Conservation (phyloP, 306 rosid genomes). For the Echinosophora koreensis region DNA sequence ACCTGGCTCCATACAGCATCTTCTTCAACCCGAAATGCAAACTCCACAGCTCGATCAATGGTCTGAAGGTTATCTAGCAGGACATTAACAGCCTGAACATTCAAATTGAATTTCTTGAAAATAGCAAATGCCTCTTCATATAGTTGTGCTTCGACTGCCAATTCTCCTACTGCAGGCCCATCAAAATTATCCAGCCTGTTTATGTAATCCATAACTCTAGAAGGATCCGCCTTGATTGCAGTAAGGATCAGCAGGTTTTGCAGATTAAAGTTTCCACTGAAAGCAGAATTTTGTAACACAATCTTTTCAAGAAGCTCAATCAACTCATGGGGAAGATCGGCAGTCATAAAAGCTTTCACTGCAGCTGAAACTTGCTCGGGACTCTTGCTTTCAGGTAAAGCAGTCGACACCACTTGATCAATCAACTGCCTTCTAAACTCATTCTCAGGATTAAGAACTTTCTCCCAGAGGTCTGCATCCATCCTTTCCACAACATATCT, state of each 20-base stretch:
- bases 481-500: slow-evolving; percentile 98
- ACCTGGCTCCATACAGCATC: slow-evolving; percentile 99
- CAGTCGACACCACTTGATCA: slow-evolving; percentile 97
- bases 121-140: slow-evolving; percentile 88
- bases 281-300: slow-evolving; percentile 96
- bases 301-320: slow-evolving; percentile 98
- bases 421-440: slow-evolving; percentile 87
- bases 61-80: slow-evolving; percentile 77
- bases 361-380: slow-evolving; percentile 98
- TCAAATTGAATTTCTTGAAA: slow-evolving; percentile 94
- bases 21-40: slow-evolving; percentile 95
- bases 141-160: slow-evolving; percentile 92
- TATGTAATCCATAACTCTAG: slow-evolving; percentile 97
- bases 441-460: slow-evolving; percentile 87
- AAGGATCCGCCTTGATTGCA: slow-evolving; percentile 96
- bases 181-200: slow-evolving; percentile 93
- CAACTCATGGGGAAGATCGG: slow-evolving; percentile 96
- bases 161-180: slow-evolving; percentile 98
- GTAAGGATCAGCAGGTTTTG: slow-evolving; percentile 91
- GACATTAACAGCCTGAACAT: slow-evolving; percentile 92
- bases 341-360: slow-evolving; percentile 98
- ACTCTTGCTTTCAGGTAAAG: slow-evolving; percentile 98
- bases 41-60: slow-evolving; percentile 92
- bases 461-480: slow-evolving; percentile 94
- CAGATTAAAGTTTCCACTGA: slow-evolving; percentile 90